A percentile compares a stretch with the other conserved stretches of the same genome.
phyloP scores from a whole-genome alignment of 441 rosid species.

The Gossypium gossypioides region DNA sequence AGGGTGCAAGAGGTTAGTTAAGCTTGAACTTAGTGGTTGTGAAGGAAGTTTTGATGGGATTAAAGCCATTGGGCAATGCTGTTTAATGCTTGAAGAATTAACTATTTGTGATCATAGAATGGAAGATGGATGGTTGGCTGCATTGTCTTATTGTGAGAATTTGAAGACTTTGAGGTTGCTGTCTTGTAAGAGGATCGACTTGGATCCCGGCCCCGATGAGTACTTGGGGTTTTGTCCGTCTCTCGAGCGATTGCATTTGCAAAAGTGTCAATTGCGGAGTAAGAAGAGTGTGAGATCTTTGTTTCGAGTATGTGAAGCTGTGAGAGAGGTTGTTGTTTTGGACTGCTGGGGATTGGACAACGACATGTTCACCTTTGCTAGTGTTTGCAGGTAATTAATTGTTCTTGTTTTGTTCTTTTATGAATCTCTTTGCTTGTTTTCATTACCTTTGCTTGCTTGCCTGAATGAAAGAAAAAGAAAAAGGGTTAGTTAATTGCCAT shows the following conservation, averaged over 20 bases:
- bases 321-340: conserved; percentile 35
- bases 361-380: conserved; percentile 43
- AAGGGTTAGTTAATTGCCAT: background rate
- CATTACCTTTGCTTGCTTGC: conserved; percentile 6
- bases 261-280: conserved; percentile 48
- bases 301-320: conserved; percentile 52
- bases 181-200: conserved; percentile 42
- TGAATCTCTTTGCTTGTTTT: background rate
- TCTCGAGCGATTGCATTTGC: conserved; percentile 50
- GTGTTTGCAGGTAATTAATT: conserved; percentile 42
- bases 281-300: conserved; percentile 43
- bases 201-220: conserved; percentile 45
- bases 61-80: conserved; percentile 64
- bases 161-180: conserved; percentile 44
- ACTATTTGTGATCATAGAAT: conserved; percentile 45
- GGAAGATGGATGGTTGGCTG: conserved; percentile 70
- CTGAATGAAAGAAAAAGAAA: background rate
- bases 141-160: conserved; percentile 44
- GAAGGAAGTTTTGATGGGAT: conserved; percentile 67
- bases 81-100: conserved; percentile 51
- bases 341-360: conserved; percentile 65
- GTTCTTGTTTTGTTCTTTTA: background rate
- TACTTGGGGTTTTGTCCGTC: conserved; percentile 45
- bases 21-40: conserved; percentile 57
- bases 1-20: conserved; percentile 55